A percentile compares a stretch with the other conserved stretches of the same genome.
These are phyloP conservation scores for Solanum appendiculatum DNA, from an alignment of 257 asterid genomes.

Conservation along the genomic window DNA sequence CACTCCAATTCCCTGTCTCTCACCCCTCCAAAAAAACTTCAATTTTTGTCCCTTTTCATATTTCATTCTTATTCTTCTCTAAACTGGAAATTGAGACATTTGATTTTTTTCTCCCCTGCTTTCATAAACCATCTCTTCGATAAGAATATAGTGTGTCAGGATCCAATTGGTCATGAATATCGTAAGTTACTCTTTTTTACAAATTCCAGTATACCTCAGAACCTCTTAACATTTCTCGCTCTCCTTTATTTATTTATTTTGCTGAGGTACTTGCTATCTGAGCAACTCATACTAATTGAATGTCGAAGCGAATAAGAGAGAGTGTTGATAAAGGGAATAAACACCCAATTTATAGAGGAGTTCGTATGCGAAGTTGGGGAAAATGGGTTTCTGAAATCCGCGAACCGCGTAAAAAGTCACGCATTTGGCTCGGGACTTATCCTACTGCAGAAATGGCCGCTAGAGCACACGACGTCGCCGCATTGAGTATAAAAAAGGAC, in stretches of 20 bases:
- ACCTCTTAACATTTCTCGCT: too few relatives aligned
- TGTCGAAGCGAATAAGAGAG: background rate
- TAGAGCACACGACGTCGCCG: conserved; percentile 72
- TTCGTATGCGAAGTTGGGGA: conserved; percentile 73
- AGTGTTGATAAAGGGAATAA: conserved; percentile 18
- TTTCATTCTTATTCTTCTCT: background rate
- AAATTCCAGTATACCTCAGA: too few relatives aligned
- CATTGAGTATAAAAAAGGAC: conserved; percentile 40
- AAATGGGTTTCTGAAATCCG: conserved; percentile 80
- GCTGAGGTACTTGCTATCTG: background rate
- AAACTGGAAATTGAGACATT: background rate
- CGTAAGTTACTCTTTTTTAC: too few relatives aligned
- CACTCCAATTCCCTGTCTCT: background rate
- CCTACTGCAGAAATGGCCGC: conserved; percentile 74
- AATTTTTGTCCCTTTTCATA: background rate
- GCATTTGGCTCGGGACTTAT: conserved; percentile 73
- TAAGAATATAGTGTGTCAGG: too few relatives aligned
- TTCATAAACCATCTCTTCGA: background rate
- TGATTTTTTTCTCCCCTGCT: background rate
- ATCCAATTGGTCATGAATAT: background rate
- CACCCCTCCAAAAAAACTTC: background rate
- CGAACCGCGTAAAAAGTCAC: conserved; percentile 55
- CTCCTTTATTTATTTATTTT: too few relatives aligned
- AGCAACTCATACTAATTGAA: background rate
- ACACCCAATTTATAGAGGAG: conserved; percentile 60